These are phyloP conservation scores for Clohesyomyces aquaticus DNA, from an alignment of 495 filamentous ascomycete genomes.

Conservation along the genomic window DNA sequence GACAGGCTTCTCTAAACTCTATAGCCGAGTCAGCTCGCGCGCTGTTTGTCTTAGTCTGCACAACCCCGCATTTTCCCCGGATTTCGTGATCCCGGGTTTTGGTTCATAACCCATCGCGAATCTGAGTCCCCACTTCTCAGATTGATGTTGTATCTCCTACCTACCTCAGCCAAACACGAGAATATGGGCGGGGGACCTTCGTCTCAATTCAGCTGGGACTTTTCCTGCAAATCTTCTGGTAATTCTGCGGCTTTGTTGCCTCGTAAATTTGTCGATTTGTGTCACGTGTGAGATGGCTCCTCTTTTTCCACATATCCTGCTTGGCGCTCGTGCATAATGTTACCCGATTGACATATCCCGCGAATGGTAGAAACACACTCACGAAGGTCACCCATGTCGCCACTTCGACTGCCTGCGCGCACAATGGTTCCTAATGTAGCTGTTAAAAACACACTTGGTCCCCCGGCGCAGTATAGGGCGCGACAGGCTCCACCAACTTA, in stretches of 20 bases:
- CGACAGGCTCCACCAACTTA: no score
- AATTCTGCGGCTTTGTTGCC: not conserved
- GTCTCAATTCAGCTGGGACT: no score
- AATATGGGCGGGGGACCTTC: no score
- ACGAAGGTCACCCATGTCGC: no score
- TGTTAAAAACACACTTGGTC: no score
- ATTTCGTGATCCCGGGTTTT: conserved; percentile 19
- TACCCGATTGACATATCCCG: conserved; percentile 1
- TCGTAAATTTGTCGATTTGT: not conserved
- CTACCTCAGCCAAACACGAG: not conserved
- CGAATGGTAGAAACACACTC: not conserved
- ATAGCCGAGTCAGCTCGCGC: not conserved
- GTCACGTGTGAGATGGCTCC: no score
- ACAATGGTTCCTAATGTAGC: no score
- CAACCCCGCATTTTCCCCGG: conserved; percentile 31
- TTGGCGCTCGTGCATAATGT: conserved; percentile 27
- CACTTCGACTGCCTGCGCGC: no score
- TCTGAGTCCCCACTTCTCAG: not conserved
- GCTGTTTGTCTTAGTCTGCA: conserved; percentile 1
- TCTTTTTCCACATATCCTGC: conserved; percentile 11
- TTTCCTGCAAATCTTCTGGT: no score
- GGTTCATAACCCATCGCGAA: not conserved
- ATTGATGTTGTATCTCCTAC: not conserved
- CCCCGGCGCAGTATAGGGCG: no score
- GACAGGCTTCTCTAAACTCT: not conserved